These are phyloP conservation scores for Pichia nakasei DNA, from an alignment of 805 yeast genomes.

Conservation along the genomic window DNA sequence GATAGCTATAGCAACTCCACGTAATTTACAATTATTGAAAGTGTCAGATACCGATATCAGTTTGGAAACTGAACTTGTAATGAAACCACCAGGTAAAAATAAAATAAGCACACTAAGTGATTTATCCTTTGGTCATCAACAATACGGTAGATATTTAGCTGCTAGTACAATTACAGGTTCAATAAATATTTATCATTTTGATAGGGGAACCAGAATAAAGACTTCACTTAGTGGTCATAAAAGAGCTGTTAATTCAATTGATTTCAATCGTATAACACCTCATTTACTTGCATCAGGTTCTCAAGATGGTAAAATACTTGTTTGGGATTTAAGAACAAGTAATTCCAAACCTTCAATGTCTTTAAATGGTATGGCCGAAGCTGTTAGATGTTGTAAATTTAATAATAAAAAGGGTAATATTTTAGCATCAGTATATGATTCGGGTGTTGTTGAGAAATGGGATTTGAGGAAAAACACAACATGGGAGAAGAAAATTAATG, in stretches of 20 bases:
- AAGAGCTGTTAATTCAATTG: conserved; percentile 38
- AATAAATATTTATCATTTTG: conserved; percentile 28
- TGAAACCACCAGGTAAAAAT: conserved; percentile 18
- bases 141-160: conserved; percentile 31
- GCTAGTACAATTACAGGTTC: conserved; percentile 41
- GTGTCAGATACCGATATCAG: conserved; percentile 26
- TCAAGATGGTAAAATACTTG: conserved; percentile 68
- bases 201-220: conserved; percentile 23
- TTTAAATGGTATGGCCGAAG: conserved; percentile 60
- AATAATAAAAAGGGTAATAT: conserved; percentile 44
- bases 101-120: conserved; percentile 35
- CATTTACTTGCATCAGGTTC: conserved; percentile 52
- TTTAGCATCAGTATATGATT: conserved; percentile 77
- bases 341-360: conserved; percentile 39
- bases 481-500: conserved; percentile 66
- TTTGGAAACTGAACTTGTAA: conserved; percentile 29
- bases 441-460: conserved; percentile 80
- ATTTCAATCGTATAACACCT: conserved; percentile 31
- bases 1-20: conserved; percentile 35
- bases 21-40: conserved; percentile 30
- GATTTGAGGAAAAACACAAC: conserved; percentile 64
- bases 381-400: conserved; percentile 49
- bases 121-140: conserved; percentile 34
- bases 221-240: conserved; percentile 32
- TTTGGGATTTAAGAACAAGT: conserved; percentile 61